These are phyloP conservation scores for Corniculantispora saksenae DNA, from an alignment of 2,329 filamentous ascomycete species.

Conservation along the genomic window DNA sequence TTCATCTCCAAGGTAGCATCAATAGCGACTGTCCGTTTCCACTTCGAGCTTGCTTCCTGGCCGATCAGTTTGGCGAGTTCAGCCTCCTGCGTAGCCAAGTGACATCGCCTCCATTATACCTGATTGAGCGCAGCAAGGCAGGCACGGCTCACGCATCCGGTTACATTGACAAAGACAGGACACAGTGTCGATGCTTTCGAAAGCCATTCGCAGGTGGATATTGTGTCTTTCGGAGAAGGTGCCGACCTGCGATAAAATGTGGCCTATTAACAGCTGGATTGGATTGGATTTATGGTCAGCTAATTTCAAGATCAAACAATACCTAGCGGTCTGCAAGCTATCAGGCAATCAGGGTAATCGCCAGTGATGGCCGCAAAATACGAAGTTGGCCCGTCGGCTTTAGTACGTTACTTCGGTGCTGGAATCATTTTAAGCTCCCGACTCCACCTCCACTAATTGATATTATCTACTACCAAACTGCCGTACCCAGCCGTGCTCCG, in stretches of 20 bases:
- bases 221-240: neutral
- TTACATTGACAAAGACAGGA: neutral
- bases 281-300: no score
- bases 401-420: neutral
- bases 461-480: neutral
- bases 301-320: no score
- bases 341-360: neutral
- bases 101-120: neutral
- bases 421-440: neutral
- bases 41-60: neutral
- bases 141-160: neutral
- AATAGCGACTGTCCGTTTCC: neutral
- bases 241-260: neutral
- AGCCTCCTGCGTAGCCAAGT: neutral
- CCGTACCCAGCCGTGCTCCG: neutral
- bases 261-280: no score
- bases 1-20: conserved; percentile 15
- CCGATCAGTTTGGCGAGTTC: neutral
- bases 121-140: neutral
- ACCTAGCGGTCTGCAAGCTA: no score
- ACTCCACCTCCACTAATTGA: neutral
- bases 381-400: conserved; percentile 4
- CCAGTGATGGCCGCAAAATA: neutral
- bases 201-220: neutral
- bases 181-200: neutral